These are phyloP conservation scores for Parsonsia alboflavescens DNA, from an alignment of 257 asterid genomes.

Conservation along the genomic window DNA sequence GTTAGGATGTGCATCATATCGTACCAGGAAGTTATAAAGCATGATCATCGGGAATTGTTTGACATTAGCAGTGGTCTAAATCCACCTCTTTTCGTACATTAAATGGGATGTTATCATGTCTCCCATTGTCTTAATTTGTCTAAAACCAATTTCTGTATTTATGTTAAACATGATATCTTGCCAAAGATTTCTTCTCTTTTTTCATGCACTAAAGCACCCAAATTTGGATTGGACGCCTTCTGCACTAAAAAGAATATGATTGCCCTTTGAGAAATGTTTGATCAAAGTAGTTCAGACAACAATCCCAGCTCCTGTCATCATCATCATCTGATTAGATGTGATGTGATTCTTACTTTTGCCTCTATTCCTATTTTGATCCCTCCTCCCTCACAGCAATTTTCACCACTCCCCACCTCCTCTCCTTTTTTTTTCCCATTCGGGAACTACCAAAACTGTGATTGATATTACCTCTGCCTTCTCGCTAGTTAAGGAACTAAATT, in stretches of 20 bases:
- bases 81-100: no score
- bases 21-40: no score
- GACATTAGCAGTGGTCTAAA: no score
- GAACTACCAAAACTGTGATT: neutral
- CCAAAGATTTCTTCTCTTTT: neutral
- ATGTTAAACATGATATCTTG: neutral
- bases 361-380: constrained; percentile 2
- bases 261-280: neutral
- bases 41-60: no score
- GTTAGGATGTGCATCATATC: no score
- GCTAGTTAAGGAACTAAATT: constrained; percentile 4
- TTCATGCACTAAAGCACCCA: neutral
- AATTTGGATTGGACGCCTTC: neutral
- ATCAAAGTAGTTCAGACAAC: neutral
- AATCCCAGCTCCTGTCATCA: neutral
- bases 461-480: constrained; percentile 8
- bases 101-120: no score
- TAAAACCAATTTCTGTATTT: neutral
- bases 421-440: neutral
- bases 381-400: neutral
- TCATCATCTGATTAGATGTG: neutral
- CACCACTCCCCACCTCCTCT: neutral
- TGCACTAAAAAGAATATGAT: neutral
- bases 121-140: neutral
- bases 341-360: constrained; percentile 14